Base-by-base conservation (phyloP, 768 basidiomycete species). In the Pleurotus ostreatus region DNA sequence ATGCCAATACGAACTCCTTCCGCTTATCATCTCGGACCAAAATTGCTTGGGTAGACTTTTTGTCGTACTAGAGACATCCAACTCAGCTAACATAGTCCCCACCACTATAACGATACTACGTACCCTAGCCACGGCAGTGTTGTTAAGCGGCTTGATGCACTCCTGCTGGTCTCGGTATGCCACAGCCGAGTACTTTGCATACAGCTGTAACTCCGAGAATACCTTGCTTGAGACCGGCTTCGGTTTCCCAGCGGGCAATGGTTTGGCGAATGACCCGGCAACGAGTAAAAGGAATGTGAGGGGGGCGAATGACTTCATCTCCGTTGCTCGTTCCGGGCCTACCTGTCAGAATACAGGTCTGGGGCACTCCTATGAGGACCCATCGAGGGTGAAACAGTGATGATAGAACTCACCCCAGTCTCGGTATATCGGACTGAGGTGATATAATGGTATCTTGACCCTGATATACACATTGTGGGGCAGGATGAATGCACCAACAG, bases 121-220 rank as follows among this genome's bases (percentile, higher is more conserved):
- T 23, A 53, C 51, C 15, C 51, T 39, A 15, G 34, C 34, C 51
- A 53, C 16, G 39, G 38, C 51, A 20, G 51, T 53, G n/a, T 53
- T 52, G 23, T 52, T 53, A 3, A 53, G 26, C 9, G 51, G 51
- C 39, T 52, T 53, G 39, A 53, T 39, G 11, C 51, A 53, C n/a
- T 53, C 51, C 9, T 53, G 34, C 51, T 37, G 38, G 39, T 53
- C 51, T 25, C 41, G 39, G 39, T 53, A 53, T 41, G 39, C 51
- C 13, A 39, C 41, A 11, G 39, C 51, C 13, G 51, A 53, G 37
- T 53, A 53, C 20, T 53, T 53, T 5, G 51, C 51, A 9, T 53
- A 53, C 11, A 37, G 37, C 39, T 53, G 51, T 15, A 53, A 39
- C 22, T 53, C 51, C 12, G 39, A 37, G 18, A 53, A 53, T 18